Base-by-base conservation (phyloP, 805 yeast genomes). In the Clavispora santaluciae region DNA sequence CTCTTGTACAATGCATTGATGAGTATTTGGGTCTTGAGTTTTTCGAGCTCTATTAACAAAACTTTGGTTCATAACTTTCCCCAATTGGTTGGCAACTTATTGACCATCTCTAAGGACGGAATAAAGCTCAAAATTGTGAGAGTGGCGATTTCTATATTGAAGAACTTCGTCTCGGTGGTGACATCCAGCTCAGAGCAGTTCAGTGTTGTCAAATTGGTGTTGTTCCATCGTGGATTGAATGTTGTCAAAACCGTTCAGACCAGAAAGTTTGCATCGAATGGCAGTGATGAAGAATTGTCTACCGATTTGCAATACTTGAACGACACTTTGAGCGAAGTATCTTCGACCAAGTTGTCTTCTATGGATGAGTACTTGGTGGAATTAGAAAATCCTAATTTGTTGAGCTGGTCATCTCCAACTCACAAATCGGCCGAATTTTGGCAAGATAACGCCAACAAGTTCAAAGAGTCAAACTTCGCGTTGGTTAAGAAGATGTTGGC, bases 111-210 rank as follows among this genome's bases (percentile, higher is more conserved):
- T 22, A 86, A 84, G 57, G 78, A 79, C 43, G 86, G 96, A 2
- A 86, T 91, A 50, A 93, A 93, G 69, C 95, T 90, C 65, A 93
- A 93, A 68, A 79, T 93, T 41, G 85, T 88, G 23, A 76, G 99
- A 58, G 70, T 93, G 33, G 74, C 93, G n/a, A 72, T 89, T 21
- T 81, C 95, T 1, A 78, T 84, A 30, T 68, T 90, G 49, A 66
- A 78, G 54, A 85, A 85, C 55, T 69, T 84, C 37, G 67, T 82
- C 38, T 57, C 53, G 50, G 65, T 53, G 56, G 57, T 46, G 48
- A 60, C 48, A 11, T 50, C 51, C 33, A 49, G 41, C 18, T 45
- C 58, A 36, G 68, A 66, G 42, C 70, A 66, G 40, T 66, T 68
- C 59, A 72, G 63, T 45, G 71, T 75, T 33, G 70, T 86, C 46